Conservation (phyloP, 2,329 filamentous ascomycete genomes). For the Cryphonectria parasitica region DNA sequence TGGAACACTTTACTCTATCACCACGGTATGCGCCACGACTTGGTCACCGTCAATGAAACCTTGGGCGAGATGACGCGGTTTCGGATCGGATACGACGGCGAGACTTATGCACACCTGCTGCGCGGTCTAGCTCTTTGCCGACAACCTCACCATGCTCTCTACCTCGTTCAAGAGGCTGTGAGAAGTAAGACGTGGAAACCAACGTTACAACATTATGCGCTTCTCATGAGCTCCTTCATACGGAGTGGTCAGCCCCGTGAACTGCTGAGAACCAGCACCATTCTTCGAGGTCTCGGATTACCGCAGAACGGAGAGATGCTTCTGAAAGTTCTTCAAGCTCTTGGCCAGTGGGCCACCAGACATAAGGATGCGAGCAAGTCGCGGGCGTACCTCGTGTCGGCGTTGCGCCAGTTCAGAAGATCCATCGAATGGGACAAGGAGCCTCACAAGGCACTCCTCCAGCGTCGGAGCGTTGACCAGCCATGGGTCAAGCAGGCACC, state of each 20-base stretch:
- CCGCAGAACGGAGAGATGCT: constrained; percentile 48
- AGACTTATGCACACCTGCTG: constrained; percentile 56
- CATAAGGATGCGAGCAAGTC: constrained; percentile 22
- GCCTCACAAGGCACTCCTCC: neutral
- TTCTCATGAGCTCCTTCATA: constrained; percentile 57
- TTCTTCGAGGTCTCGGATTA: constrained; percentile 49
- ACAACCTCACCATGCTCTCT: constrained; percentile 54
- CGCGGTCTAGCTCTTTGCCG: constrained; percentile 52
- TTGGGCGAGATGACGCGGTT: constrained; percentile 53
- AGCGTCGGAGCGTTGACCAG: constrained; percentile 31
- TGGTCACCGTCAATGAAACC: constrained; percentile 53
- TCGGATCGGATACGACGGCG: constrained; percentile 51
- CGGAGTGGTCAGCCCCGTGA: constrained; percentile 48
- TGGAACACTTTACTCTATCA: constrained; percentile 80
- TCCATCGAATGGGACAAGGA: constrained; percentile 34
- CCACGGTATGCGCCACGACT: constrained; percentile 64
- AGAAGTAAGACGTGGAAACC: constrained; percentile 51
- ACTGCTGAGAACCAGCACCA: constrained; percentile 45
- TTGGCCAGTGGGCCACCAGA: constrained; percentile 32
- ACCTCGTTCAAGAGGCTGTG: constrained; percentile 50
- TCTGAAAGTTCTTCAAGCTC: constrained; percentile 48
- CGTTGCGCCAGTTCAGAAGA: constrained; percentile 42
- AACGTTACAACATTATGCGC: constrained; percentile 53
- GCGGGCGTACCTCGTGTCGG: constrained; percentile 38
- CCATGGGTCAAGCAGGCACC: constrained; percentile 33